Percentiles rank a stretch among this genome's conserved stretches.
Evolutionary conservation across 164 flowering plant species (phyloP).

Genomic region (Houttuynia cordata): DNA sequence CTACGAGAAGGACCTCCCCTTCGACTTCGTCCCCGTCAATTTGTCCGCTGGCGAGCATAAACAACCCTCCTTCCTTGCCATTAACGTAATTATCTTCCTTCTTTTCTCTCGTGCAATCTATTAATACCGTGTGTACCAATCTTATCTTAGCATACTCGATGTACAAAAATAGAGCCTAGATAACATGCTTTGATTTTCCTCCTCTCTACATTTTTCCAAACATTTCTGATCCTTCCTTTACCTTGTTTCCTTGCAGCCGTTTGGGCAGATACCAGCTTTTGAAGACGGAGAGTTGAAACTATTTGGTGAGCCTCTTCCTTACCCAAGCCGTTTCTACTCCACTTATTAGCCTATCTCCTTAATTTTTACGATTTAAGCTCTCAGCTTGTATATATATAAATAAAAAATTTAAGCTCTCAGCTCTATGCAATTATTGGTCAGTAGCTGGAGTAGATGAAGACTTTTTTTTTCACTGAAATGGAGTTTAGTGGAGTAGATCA

Average conservation of each 20-base stretch:
- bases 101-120: slow-evolving; percentile 1
- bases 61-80: background rate
- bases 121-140: no score
- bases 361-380: background rate
- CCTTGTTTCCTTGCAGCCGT: slow-evolving; percentile 7
- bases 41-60: slow-evolving; percentile 5
- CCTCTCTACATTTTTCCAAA: background rate
- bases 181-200: background rate
- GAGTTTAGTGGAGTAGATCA: no score
- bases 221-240: background rate
- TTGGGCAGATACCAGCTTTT: slow-evolving; percentile 15
- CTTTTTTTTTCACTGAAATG: no score
- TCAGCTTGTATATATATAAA: background rate
- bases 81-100: background rate
- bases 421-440: no score
- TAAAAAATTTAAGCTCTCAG: no score
- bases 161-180: no score
- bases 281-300: slow-evolving; percentile 55
- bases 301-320: slow-evolving; percentile 27
- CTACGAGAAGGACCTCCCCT: slow-evolving; percentile 9
- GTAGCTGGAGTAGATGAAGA: no score
- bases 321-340: background rate
- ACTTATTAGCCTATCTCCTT: no score
- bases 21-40: slow-evolving; percentile 7
- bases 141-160: background rate